Conservation (phyloP, 2,329 filamentous ascomycete genomes). For the Cryphonectria nitschkei region DNA sequence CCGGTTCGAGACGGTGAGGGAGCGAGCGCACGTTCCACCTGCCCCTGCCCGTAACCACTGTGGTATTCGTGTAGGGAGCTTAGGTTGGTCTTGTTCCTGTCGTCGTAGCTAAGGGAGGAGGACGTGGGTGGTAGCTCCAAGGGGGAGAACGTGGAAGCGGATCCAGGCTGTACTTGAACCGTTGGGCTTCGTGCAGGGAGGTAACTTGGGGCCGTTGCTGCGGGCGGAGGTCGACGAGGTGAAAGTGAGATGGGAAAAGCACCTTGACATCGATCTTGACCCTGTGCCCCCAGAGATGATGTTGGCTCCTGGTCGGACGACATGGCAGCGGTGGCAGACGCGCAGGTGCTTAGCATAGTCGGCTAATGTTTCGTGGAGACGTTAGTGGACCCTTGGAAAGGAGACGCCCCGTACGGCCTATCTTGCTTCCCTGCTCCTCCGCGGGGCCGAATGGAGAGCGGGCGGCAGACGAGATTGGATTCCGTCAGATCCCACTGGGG, state of each 20-base stretch:
- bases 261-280: slow-evolving; percentile 7
- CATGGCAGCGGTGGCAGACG: slow-evolving; percentile 33
- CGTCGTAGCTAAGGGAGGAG: slow-evolving; percentile 15
- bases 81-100: slow-evolving; percentile 6
- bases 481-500: slow-evolving; percentile 25
- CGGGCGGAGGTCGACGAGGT: slow-evolving; percentile 21
- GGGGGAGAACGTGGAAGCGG: slow-evolving; percentile 9
- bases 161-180: slow-evolving; percentile 7
- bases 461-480: slow-evolving; percentile 27
- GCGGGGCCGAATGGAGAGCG: slow-evolving; percentile 17
- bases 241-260: slow-evolving; percentile 29
- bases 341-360: slow-evolving; percentile 43
- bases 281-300: slow-evolving; percentile 31
- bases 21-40: slow-evolving; percentile 27
- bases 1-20: slow-evolving; percentile 37
- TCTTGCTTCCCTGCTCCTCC: slow-evolving; percentile 23
- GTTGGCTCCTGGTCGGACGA: slow-evolving; percentile 33
- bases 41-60: slow-evolving; percentile 37
- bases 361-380: slow-evolving; percentile 41
- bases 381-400: slow-evolving; percentile 31
- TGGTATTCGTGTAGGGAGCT: slow-evolving; percentile 39
- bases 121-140: slow-evolving; percentile 8
- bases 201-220: neutral
- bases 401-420: slow-evolving; percentile 30
- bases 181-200: slow-evolving; percentile 11